Conservation (phyloP, 495 filamentous ascomycete species). For the Haplographium delicatum region DNA sequence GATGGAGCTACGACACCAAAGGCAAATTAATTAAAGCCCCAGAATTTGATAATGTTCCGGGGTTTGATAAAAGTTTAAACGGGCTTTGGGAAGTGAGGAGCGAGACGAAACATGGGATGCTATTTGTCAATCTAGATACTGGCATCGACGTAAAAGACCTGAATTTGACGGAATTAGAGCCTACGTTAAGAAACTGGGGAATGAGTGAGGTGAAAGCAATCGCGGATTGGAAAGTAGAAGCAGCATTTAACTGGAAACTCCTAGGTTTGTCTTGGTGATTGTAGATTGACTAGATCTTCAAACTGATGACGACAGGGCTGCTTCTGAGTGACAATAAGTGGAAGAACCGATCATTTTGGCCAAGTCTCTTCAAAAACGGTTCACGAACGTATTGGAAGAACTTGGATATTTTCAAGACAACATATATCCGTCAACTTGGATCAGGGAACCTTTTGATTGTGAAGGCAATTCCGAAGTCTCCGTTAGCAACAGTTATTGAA, state of each 20-base stretch:
- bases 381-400: background rate
- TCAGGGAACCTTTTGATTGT: conserved; percentile 12
- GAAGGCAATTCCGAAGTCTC: conserved; percentile 12
- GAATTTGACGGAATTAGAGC: conserved; percentile 10
- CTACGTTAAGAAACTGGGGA: conserved; percentile 3
- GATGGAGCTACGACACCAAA: conserved; percentile 54
- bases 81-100: conserved; percentile 43
- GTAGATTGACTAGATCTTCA: too few species aligned
- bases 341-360: background rate
- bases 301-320: background rate
- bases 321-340: background rate
- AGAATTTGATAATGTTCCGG: conserved; percentile 45
- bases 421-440: conserved; percentile 5
- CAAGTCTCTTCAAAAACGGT: background rate
- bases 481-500: conserved; percentile 14
- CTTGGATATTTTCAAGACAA: background rate
- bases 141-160: conserved; percentile 15
- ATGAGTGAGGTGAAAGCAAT: conserved; percentile 27
- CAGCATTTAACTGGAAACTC: conserved; percentile 43
- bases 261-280: conserved; percentile 13
- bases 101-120: conserved; percentile 29
- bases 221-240: conserved; percentile 33
- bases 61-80: conserved; percentile 51
- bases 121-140: conserved; percentile 43
- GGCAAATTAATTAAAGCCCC: conserved; percentile 56